phyloP scores from a whole-genome alignment of 2,329 filamentous ascomycete species.

The Aspergillus udagawae region DNA sequence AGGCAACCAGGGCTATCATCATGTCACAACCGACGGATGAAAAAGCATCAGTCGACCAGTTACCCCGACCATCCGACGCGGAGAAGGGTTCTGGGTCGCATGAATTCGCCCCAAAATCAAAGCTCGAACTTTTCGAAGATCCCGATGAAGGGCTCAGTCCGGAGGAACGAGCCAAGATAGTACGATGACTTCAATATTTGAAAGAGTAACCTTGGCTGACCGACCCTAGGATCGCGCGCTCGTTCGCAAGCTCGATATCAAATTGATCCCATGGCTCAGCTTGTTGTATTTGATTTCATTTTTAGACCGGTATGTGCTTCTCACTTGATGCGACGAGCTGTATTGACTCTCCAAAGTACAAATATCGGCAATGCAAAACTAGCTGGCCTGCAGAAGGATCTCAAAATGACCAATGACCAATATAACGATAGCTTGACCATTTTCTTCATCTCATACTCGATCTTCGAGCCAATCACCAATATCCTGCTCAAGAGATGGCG shows the following conservation, averaged over 20 bases:
- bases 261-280: slow-evolving; percentile 45
- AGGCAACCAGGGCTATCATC: not conserved
- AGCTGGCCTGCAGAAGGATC: slow-evolving; percentile 54
- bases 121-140: slow-evolving; percentile 36
- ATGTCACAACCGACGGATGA: slow-evolving; percentile 11
- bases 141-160: slow-evolving; percentile 63
- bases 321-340: not conserved
- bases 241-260: slow-evolving; percentile 43
- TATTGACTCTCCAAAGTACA: slow-evolving; percentile 41
- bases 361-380: slow-evolving; percentile 73
- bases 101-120: slow-evolving; percentile 3
- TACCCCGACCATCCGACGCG: slow-evolving; percentile 13
- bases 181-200: slow-evolving; percentile 36
- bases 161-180: slow-evolving; percentile 59
- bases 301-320: slow-evolving; percentile 29
- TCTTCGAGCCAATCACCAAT: slow-evolving; percentile 74
- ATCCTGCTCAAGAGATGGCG: slow-evolving; percentile 71
- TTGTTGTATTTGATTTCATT: slow-evolving; percentile 44
- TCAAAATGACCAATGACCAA: slow-evolving; percentile 59
- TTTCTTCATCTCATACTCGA: slow-evolving; percentile 81
- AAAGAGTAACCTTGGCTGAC: not conserved
- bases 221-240: slow-evolving; percentile 40
- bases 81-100: slow-evolving; percentile 14
- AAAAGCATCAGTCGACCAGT: slow-evolving; percentile 8
- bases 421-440: slow-evolving; percentile 76